Conservation (phyloP, 75 land plant species). For the Gnetum montanum region DNA sequence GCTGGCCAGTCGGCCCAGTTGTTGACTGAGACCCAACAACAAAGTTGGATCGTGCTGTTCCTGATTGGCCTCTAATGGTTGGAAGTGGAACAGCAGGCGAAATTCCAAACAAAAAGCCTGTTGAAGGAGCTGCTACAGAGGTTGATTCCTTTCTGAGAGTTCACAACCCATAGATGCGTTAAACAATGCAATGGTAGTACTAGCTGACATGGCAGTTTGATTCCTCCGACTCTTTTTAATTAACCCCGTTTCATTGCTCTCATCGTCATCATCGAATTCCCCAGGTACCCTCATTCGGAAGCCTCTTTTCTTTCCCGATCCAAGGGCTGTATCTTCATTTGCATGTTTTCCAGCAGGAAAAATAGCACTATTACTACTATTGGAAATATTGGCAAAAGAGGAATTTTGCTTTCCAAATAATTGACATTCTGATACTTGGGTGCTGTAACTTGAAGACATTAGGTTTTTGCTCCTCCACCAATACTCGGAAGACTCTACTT, state of each 20-base stretch:
- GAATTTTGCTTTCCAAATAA: too few relatives aligned
- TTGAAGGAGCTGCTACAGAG: too few relatives aligned
- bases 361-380: not conserved
- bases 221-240: too few relatives aligned
- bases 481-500: too few relatives aligned
- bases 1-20: not conserved
- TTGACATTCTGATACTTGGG: too few relatives aligned
- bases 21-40: not conserved
- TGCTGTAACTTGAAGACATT: too few relatives aligned
- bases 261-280: constrained; percentile 4
- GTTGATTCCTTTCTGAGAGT: too few relatives aligned
- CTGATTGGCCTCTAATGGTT: constrained; percentile 3
- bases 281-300: constrained; percentile 8
- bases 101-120: constrained; percentile 7
- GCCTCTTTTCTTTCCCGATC: constrained; percentile 1
- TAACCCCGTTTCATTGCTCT: not conserved
- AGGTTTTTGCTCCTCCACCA: too few relatives aligned
- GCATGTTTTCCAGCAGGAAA: not conserved
- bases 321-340: not conserved
- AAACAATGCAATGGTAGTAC: not conserved
- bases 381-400: too few relatives aligned
- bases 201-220: not conserved
- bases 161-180: too few relatives aligned
- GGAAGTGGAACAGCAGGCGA: too few relatives aligned
- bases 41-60: not conserved